Conservation (phyloP, 306 rosid species). For the Sindora glabra region DNA sequence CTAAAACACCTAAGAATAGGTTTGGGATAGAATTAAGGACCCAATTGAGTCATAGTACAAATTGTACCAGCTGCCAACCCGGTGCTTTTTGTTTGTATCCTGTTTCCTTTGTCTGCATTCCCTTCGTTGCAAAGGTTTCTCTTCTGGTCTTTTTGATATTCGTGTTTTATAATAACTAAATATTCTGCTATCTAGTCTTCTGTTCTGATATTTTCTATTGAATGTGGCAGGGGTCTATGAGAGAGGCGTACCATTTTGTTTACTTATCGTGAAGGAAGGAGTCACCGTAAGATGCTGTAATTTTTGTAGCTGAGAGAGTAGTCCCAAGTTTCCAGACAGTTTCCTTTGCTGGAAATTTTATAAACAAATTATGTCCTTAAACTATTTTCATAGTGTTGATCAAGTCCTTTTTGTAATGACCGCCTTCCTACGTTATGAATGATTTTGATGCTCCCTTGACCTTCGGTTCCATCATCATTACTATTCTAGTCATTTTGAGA, state of each 20-base stretch:
- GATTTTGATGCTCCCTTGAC: too few relatives aligned
- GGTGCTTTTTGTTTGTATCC: background rate
- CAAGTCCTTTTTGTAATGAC: too few relatives aligned
- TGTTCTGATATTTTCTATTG: conserved; percentile 9
- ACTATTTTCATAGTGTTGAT: too few relatives aligned
- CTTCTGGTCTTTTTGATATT: background rate
- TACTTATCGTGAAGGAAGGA: background rate
- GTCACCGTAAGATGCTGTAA: conserved; percentile 17
- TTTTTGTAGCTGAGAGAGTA: too few relatives aligned
- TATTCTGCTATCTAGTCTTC: background rate
- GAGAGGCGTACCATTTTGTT: background rate
- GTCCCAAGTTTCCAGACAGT: too few relatives aligned
- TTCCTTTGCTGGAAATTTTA: too few relatives aligned
- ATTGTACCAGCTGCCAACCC: background rate
- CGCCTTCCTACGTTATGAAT: too few relatives aligned
- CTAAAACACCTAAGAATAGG: background rate
- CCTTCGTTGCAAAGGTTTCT: background rate
- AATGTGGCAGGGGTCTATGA: conserved; percentile 36
- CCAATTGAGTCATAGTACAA: background rate
- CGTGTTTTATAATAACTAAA: background rate
- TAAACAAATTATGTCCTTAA: too few relatives aligned
- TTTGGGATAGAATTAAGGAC: background rate
- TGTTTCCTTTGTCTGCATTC: background rate
- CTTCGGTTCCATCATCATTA: too few relatives aligned
- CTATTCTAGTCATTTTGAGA: too few relatives aligned